Percentiles rank a stretch among this genome's conserved stretches.
phyloP scores from a whole-genome alignment of 2,329 filamentous ascomycete species.

The Blumeriella jaapii region DNA sequence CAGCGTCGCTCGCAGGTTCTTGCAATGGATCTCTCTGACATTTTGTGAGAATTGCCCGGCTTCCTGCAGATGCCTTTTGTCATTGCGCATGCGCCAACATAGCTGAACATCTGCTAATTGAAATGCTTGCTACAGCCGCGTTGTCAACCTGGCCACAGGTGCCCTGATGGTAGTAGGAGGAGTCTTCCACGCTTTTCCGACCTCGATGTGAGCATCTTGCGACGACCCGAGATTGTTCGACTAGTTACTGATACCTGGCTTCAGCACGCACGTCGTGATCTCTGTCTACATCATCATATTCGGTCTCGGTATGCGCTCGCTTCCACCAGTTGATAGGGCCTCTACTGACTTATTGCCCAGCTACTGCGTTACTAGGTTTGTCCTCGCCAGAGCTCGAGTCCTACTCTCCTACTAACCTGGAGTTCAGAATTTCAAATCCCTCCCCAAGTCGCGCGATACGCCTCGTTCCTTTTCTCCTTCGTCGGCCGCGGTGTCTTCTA shows the following conservation, averaged over 20 bases:
- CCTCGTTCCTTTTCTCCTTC: constrained; percentile 97
- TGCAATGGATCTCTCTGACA: constrained; percentile 80
- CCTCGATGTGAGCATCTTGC: constrained; percentile 42
- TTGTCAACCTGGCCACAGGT: constrained; percentile 85
- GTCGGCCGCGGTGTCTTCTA: constrained; percentile 94
- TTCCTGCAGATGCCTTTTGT: constrained; percentile 3
- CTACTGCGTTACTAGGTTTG: constrained; percentile 53
- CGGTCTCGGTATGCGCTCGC: constrained; percentile 54
- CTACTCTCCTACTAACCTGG: constrained; percentile 2
- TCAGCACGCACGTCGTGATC: constrained; percentile 61
- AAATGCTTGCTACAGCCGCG: constrained; percentile 49
- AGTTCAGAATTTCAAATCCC: constrained; percentile 79
- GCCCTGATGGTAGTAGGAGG: constrained; percentile 82
- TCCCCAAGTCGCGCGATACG: constrained; percentile 83
- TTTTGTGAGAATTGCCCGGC: constrained; percentile 59
- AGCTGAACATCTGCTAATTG: constrained; percentile 22
- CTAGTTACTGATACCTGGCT: constrained; percentile 23
- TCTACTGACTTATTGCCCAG: constrained; percentile 30
- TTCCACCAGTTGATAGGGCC: background rate
- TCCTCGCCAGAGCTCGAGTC: constrained; percentile 4
- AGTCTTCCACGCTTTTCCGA: constrained; percentile 56
- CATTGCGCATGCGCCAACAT: constrained; percentile 11
- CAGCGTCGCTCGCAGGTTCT: background rate
- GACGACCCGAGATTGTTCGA: constrained; percentile 2
- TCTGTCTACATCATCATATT: constrained; percentile 86